phyloP scores from a whole-genome alignment of 2,329 filamentous ascomycete genomes.

The Dothiorella sarmentorum region DNA sequence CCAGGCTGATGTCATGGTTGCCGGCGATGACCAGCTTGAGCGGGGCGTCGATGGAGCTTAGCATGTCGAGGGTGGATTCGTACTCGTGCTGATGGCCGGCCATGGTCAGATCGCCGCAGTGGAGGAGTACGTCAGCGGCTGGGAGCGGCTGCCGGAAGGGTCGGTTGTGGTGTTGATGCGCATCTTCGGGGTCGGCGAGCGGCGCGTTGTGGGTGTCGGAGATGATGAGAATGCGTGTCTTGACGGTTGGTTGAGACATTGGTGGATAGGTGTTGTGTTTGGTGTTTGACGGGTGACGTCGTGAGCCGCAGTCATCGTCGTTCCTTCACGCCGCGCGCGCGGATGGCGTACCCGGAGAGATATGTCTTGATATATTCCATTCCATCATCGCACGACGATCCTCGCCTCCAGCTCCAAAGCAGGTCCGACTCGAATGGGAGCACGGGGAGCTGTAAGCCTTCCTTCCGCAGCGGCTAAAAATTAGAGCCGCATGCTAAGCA shows the following conservation, averaged over 20 bases:
- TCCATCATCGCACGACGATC: too few relatives aligned
- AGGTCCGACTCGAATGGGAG: too few relatives aligned
- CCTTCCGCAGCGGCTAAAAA: too few relatives aligned
- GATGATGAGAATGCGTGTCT: constrained; percentile 43
- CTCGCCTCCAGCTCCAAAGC: too few relatives aligned
- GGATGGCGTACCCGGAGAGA: too few relatives aligned
- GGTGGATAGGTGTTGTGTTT: too few relatives aligned
- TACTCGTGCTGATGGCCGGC: constrained; percentile 49
- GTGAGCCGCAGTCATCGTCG: background rate
- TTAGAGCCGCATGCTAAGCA: too few relatives aligned
- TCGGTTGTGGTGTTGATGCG: background rate
- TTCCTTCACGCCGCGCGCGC: too few relatives aligned
- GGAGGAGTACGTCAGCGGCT: constrained; percentile 52
- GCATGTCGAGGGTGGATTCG: constrained; percentile 44
- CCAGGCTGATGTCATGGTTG: constrained; percentile 60
- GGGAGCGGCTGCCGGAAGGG: constrained; percentile 44
- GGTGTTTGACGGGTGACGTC: background rate
- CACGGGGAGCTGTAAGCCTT: too few relatives aligned
- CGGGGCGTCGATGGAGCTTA: constrained; percentile 49
- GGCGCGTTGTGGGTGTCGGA: constrained; percentile 41
- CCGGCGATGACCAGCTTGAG: constrained; percentile 62
- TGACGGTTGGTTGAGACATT: constrained; percentile 23
- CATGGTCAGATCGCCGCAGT: constrained; percentile 58
- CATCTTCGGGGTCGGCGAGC: constrained; percentile 12
- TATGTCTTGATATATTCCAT: too few relatives aligned